These are phyloP conservation scores for Blastobotrys elegans DNA, from an alignment of 1,139 yeast genomes.

Conservation along the genomic window DNA sequence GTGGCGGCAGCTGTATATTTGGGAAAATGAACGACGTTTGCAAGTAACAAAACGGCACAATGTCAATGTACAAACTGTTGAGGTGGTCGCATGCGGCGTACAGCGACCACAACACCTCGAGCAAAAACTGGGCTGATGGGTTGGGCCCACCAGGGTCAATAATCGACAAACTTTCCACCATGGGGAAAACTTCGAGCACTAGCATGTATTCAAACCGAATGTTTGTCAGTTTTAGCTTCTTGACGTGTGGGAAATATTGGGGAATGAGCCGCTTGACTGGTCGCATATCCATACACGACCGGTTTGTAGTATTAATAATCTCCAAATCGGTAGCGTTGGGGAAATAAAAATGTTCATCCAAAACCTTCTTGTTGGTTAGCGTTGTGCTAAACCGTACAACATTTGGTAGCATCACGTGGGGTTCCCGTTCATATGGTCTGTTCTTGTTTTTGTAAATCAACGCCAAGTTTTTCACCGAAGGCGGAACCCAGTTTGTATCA, in stretches of 20 bases:
- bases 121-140: background rate
- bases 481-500: conserved; percentile 2
- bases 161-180: background rate
- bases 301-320: background rate
- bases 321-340: background rate
- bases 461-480: background rate
- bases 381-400: background rate
- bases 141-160: background rate
- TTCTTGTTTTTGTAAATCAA: background rate
- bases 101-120: background rate
- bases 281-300: background rate
- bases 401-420: background rate
- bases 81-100: background rate
- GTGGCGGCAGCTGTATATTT: background rate
- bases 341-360: background rate
- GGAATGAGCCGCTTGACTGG: background rate
- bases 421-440: background rate
- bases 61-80: background rate
- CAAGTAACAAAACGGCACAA: background rate
- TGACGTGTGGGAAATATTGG: background rate
- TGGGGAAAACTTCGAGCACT: conserved; percentile 1
- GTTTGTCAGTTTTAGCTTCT: background rate
- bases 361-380: background rate
- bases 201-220: background rate
- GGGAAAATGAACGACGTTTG: background rate